Evolutionary conservation across 805 yeast genomes (phyloP).

Genomic region (Teunomyces lycoperdinae): DNA sequence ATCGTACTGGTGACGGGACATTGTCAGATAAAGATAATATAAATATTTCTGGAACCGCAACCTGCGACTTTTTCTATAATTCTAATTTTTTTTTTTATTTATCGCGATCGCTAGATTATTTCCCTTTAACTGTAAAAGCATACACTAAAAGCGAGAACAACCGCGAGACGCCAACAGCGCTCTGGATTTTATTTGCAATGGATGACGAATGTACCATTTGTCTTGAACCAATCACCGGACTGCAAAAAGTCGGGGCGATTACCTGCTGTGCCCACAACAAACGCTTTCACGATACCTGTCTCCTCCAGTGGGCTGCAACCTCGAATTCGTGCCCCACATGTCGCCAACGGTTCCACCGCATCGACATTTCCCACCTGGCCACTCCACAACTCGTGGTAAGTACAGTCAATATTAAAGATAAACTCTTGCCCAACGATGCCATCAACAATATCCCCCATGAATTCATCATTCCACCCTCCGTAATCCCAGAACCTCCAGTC

Average conservation of each 20-base stretch:
- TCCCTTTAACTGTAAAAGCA: background rate
- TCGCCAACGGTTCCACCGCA: slow-evolving; percentile 42
- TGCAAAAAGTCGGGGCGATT: slow-evolving; percentile 7
- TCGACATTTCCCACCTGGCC: slow-evolving; percentile 26
- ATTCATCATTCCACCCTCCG: slow-evolving; percentile 22
- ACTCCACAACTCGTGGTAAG: background rate
- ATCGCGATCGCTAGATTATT: background rate
- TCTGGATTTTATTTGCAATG: background rate
- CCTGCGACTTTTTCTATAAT: background rate
- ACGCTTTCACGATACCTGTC: slow-evolving; percentile 54
- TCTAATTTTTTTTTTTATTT: background rate
- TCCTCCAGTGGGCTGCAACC: slow-evolving; percentile 53
- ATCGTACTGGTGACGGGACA: slow-evolving; percentile 91
- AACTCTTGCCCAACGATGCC: slow-evolving; percentile 32
- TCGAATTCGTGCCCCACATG: slow-evolving; percentile 65
- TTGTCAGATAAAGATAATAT: slow-evolving; percentile 18
- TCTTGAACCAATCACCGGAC: slow-evolving; percentile 30
- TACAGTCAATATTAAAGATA: slow-evolving; percentile 25
- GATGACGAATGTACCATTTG: slow-evolving; percentile 58
- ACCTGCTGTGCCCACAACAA: slow-evolving; percentile 13
- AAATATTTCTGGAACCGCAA: too few relatives aligned
- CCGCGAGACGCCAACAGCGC: background rate
- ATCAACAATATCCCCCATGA: slow-evolving; percentile 37
- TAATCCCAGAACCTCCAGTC: background rate
- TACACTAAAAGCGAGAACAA: background rate